Base-by-base conservation (phyloP, 2,329 filamentous ascomycete genomes). In the Penicillium polonicum region DNA sequence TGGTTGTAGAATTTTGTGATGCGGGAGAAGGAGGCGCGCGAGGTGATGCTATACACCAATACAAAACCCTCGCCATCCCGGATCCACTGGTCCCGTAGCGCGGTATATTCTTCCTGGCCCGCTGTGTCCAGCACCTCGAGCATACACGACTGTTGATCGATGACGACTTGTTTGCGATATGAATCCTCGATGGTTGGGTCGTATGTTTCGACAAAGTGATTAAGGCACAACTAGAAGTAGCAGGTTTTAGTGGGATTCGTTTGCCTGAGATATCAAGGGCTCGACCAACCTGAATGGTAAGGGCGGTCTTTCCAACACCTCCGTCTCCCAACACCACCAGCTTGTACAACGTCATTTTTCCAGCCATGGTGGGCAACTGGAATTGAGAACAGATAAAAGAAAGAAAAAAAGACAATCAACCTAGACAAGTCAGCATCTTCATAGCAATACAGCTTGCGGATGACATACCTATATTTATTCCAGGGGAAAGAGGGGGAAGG, bases 101-200 rank as follows among this genome's bases (percentile, higher is more conserved):
- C 94, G 63, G 93, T 97, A 78, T 97, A 99, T 79, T 99, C 94
- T 79, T 99, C 94, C 76, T 99, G 94, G 57, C 94, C 94, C 52
- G 94, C 94, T 54, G 94, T 99, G 79, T 99, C 94, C 70, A 97
- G 85, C 53, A 96, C 92, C 77, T 97, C 93, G 70, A 97, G 86
- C 92, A 97, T 97, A 81, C 92, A 97, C 44, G 92, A 92, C 76
- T 96, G 91, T 61, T 88, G 85, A 73, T 97, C 94, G 76, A 97
- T 97, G 72, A 96, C 83, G 55, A 87, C 85, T 74, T 87, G 85
- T 72, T 88, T 88, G 61, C 85, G 83, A 71, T 88, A 88, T 44
- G 85, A 87, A 69, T 88, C 85, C 75, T 88, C 85, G 68, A 88
- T 88, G 59, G 85, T 87, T 46, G 85, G 85, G 71, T 88, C 85